A percentile compares a stretch with the other conserved stretches of the same genome.
phyloP scores from a whole-genome alignment of 2,329 filamentous ascomycete genomes.

The Dryadomyces quercus-mongolicae region DNA sequence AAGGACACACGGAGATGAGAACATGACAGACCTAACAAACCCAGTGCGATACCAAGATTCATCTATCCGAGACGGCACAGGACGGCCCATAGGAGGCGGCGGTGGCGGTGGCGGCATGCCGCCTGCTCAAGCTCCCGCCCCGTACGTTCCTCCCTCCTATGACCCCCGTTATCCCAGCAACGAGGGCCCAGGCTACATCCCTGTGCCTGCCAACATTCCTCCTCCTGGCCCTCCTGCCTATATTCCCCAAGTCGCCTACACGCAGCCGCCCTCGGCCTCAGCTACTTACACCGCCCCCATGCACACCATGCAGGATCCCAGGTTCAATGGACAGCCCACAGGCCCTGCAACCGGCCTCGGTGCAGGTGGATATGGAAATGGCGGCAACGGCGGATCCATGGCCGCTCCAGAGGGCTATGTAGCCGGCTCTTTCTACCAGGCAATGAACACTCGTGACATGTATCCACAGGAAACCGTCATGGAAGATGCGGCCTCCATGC shows the following conservation, averaged over 20 bases:
- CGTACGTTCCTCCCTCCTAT: conserved; percentile 16
- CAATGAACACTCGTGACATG: conserved; percentile 2
- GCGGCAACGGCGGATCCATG: not conserved
- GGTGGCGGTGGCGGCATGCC: conserved; percentile 3
- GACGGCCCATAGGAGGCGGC: conserved; percentile 6
- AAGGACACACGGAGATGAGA: not conserved
- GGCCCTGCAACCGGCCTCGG: not conserved
- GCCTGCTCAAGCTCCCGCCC: conserved; percentile 4
- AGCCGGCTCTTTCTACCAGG: conserved; percentile 7
- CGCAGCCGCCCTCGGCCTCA: not conserved
- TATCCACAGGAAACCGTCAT: conserved; percentile 10
- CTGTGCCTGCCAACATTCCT: not conserved
- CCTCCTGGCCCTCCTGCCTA: no score
- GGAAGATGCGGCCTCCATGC: conserved; percentile 6
- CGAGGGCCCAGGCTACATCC: conserved; percentile 35
- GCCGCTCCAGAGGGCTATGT: conserved; percentile 8
- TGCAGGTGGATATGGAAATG: not conserved
- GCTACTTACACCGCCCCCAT: not conserved
- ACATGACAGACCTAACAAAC: conserved; percentile 38
- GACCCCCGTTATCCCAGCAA: conserved; percentile 39
- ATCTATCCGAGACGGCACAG: conserved; percentile 9
- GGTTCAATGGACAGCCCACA: conserved; percentile 5
- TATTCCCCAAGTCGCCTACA: not conserved
- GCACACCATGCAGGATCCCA: conserved; percentile 4
- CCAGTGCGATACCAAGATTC: conserved; percentile 47